phyloP scores from a whole-genome alignment of 345 rosid species.

The Aquilaria malaccensis region DNA sequence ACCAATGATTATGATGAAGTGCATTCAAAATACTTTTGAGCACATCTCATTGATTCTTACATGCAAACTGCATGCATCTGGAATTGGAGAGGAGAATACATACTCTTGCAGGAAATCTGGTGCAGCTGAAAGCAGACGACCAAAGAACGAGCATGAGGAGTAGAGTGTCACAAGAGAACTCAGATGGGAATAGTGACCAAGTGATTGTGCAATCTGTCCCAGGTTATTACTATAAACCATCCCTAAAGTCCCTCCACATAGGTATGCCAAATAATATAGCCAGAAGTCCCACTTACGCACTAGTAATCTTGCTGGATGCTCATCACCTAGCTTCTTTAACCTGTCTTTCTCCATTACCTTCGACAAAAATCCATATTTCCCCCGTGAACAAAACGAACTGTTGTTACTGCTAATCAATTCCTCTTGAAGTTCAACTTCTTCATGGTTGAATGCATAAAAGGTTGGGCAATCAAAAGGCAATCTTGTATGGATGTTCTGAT shows the following conservation, averaged over 20 bases:
- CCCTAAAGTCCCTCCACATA: conserved; percentile 80
- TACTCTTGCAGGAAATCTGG: conserved; percentile 76
- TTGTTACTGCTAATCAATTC: conserved; percentile 25
- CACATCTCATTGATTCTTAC: not conserved
- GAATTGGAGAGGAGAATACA: conserved; percentile 16
- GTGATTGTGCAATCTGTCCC: conserved; percentile 79
- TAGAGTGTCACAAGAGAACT: conserved; percentile 52
- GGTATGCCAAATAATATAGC: conserved; percentile 64
- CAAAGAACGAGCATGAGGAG: conserved; percentile 78
- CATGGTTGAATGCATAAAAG: conserved; percentile 35
- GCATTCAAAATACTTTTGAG: too few species aligned
- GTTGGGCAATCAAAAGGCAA: conserved; percentile 21
- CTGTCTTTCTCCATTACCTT: conserved; percentile 36
- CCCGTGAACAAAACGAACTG: not conserved
- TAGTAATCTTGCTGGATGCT: conserved; percentile 44
- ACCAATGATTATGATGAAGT: too few species aligned
- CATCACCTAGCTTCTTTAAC: conserved; percentile 60
- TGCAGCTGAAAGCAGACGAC: conserved; percentile 72
- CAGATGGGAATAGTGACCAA: conserved; percentile 35
- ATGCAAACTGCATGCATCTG: not conserved
- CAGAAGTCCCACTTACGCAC: conserved; percentile 67
- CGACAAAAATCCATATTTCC: conserved; percentile 18
- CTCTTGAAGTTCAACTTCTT: conserved; percentile 45
- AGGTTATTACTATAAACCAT: conserved; percentile 78
- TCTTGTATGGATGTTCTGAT: conserved; percentile 14